Percentiles rank a stretch among this genome's conserved stretches.
These are phyloP conservation scores for Cordyceps farinosa DNA, from an alignment of 2,329 filamentous ascomycete species.

Conservation along the genomic window DNA sequence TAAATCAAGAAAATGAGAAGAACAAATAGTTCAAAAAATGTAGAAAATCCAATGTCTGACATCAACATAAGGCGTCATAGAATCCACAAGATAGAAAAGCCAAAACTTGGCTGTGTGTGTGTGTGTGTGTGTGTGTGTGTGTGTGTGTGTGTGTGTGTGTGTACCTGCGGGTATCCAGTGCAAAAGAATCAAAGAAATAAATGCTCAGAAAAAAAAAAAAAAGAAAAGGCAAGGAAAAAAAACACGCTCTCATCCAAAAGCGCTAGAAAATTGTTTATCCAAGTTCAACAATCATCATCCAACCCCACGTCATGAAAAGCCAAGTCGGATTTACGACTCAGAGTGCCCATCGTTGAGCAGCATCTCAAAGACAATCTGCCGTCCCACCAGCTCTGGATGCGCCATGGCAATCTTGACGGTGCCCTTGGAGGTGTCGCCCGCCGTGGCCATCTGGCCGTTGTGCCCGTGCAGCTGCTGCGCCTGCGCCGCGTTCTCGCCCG, in stretches of 20 bases:
- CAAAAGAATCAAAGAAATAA: background rate
- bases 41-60: background rate
- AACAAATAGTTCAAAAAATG: too few relatives aligned
- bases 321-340: slow-evolving; percentile 37
- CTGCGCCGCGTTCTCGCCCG: slow-evolving; percentile 44
- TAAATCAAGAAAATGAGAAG: too few relatives aligned
- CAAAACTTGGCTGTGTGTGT: too few relatives aligned
- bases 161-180: background rate
- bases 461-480: slow-evolving; percentile 33
- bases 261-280: background rate
- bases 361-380: slow-evolving; percentile 88
- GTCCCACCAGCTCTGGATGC: slow-evolving; percentile 80
- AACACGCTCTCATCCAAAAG: background rate
- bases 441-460: slow-evolving; percentile 34
- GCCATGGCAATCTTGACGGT: slow-evolving; percentile 95
- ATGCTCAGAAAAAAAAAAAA: background rate
- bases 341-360: slow-evolving; percentile 82
- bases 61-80: background rate
- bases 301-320: background rate
- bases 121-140: background rate
- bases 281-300: background rate
- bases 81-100: background rate
- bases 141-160: background rate
- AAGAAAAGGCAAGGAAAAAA: background rate
- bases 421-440: slow-evolving; percentile 53